Evolutionary conservation across 2,329 filamentous ascomycete genomes (phyloP).

Genomic region (Exophiala phaeomuriformis): DNA sequence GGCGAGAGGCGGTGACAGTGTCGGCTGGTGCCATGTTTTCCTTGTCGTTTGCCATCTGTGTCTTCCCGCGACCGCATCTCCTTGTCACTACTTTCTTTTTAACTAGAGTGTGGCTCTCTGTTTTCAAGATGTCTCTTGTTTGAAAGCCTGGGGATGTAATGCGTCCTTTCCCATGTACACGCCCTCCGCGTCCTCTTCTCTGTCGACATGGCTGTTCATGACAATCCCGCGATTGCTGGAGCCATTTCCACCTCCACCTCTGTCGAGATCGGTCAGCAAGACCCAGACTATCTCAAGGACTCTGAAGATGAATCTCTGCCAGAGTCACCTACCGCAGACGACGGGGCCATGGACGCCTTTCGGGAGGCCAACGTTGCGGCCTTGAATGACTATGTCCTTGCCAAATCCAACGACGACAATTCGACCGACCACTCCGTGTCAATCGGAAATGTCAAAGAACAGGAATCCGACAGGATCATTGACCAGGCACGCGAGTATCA

Average conservation of each 20-base stretch:
- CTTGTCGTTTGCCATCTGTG: neutral
- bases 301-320: slow-evolving; percentile 7
- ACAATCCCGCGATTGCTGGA: neutral
- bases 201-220: slow-evolving; percentile 1
- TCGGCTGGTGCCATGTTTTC: neutral
- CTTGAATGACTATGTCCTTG: slow-evolving; percentile 15
- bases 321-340: neutral
- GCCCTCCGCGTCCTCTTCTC: neutral
- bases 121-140: neutral
- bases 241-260: neutral
- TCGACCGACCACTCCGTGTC: slow-evolving; percentile 2
- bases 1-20: neutral
- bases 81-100: neutral
- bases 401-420: neutral
- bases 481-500: slow-evolving; percentile 83
- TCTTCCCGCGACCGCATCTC: neutral
- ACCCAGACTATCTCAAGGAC: slow-evolving; percentile 8
- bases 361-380: slow-evolving; percentile 14
- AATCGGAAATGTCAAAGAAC: slow-evolving; percentile 36
- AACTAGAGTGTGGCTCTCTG: neutral
- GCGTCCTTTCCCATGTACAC: neutral
- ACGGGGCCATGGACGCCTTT: neutral
- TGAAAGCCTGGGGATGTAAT: neutral
- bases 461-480: slow-evolving; percentile 56
- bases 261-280: neutral